Base-by-base conservation (phyloP, 495 filamentous ascomycete species). In the Aspergillus asperescens region DNA sequence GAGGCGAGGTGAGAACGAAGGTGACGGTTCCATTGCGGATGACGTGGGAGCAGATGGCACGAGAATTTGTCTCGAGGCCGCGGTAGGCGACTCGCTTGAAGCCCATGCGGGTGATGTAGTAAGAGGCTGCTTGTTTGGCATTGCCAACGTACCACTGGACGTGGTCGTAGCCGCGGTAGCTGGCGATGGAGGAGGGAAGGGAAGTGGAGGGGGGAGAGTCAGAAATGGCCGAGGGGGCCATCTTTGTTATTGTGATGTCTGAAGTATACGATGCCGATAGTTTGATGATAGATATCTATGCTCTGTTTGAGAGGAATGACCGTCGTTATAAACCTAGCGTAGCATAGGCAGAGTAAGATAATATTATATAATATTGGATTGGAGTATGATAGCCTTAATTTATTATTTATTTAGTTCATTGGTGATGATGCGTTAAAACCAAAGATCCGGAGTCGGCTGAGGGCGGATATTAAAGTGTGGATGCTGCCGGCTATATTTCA, bases 111-210 rank as follows among this genome's bases (percentile, higher is more conserved):
- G 85, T 84, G 64, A 85, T 85, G 72, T 93, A 95, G 75, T 85
- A 95, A 43, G 81, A 77, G 35, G 89, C 89, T 0, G 87, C 88
- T 77, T 95, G 90, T 71, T 95, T 95, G 60, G 91, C 91, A 69
- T 96, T 96, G 59, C 89, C 89, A 5, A 96, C 91, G 66, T 88
- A 96, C 90, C 90, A 96, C 61, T 87, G 85, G 40, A 94, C 77
- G 63, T 94, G 87, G 72, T 93, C 86, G 61, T 95, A 95, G 64
- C 88, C 89, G 20, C 79, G 78, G 71, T 90, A 93, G 62, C 78
- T 80, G 49, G 79, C 61, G 16, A 73, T 46, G 15, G 57, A 60
- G 29, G 59, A 58, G 19, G 60, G 35, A 10, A 43, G 52, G 12
- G 39, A 18, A 13, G 58, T 59, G 49, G 64, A 15, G 16, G 29